A percentile compares a stretch with the other conserved stretches of the same genome.
phyloP scores from a whole-genome alignment of 1,284 basidiomycete genomes.

The Pseudozyma thailandica region DNA sequence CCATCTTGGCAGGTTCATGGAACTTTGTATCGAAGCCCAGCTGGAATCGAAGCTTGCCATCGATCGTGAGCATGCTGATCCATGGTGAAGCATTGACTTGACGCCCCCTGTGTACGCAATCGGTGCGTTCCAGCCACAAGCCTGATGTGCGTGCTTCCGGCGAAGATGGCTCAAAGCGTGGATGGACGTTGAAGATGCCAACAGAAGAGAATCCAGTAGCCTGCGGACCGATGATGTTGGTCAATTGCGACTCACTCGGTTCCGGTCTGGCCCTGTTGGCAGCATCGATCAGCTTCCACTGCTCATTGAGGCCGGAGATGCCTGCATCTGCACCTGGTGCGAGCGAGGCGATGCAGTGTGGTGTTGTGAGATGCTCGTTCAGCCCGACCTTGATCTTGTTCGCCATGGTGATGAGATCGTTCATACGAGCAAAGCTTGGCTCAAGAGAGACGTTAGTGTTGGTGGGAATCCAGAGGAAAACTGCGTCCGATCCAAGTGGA shows the following conservation, averaged over 20 bases:
- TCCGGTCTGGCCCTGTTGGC: neutral
- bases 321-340: constrained; percentile 2
- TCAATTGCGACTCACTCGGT: constrained; percentile 1
- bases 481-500: constrained; percentile 40
- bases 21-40: constrained; percentile 41
- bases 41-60: constrained; percentile 33
- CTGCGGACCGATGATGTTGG: constrained; percentile 26
- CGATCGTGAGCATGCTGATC: constrained; percentile 37
- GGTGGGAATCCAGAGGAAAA: constrained; percentile 44
- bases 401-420: constrained; percentile 9
- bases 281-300: constrained; percentile 15
- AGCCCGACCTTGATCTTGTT: constrained; percentile 15
- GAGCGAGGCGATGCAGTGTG: constrained; percentile 28
- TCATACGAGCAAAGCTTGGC: constrained; percentile 4
- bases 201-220: constrained; percentile 34
- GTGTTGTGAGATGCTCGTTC: constrained; percentile 13
- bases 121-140: constrained; percentile 21
- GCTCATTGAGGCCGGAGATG: constrained; percentile 7
- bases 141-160: constrained; percentile 6
- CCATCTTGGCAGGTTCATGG: constrained; percentile 29
- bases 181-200: constrained; percentile 4
- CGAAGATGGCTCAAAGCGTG: constrained; percentile 17
- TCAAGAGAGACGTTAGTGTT: constrained; percentile 13
- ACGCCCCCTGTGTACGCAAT: constrained; percentile 22
- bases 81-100: constrained; percentile 47